Base-by-base conservation (phyloP, 768 basidiomycete genomes). In the Holtermannia corniformis region DNA sequence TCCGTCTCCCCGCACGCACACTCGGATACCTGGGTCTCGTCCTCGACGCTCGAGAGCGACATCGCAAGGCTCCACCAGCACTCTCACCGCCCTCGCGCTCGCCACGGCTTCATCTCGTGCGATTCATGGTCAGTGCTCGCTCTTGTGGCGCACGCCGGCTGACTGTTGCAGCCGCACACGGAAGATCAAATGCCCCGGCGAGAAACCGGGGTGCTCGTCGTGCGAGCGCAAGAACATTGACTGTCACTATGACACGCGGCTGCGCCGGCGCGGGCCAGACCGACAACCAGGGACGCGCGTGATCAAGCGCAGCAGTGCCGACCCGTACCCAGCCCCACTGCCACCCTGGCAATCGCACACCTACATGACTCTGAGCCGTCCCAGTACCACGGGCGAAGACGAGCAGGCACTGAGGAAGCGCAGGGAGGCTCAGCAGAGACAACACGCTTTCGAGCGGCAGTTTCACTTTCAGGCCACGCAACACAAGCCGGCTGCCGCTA, bases 141-240 rank as follows among this genome's bases (percentile, higher is more conserved):
- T 37, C 32, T 7, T 7, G 16, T 7, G 7, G 10, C 7, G 32
- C 16, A 37, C 32, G 16, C 10, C n/a, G 16, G 32, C 32, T 37
- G 32, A 37, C 32, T 7, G 10, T 37, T 37, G 32, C 32, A 52
- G 51, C 44, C 51, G 51, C 10, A 4, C 24, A 5, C 42, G 51
- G 10, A 52, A 52, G 27, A 27, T 52, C 27, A 52, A 52, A 46
- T 52, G 51, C 42, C 12, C 43, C n/a, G 51, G 51, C 14, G 51
- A 52, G 45, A 52, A 28, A 27, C 51, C 51, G 3, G 21, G 5
- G 13, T 52, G 51, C 32, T 5, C n/a, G 20, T 44, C 28, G n/a
- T 52, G 51, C 37, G 22, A 7, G 5, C 24, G 16, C 19, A 52
- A 41, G 27, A n/a, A 11, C 20, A 25, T 19, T 11, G 19, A 44